phyloP scores from a whole-genome alignment of 2,329 filamentous ascomycete genomes.

The Cryphonectria carpinicola region DNA sequence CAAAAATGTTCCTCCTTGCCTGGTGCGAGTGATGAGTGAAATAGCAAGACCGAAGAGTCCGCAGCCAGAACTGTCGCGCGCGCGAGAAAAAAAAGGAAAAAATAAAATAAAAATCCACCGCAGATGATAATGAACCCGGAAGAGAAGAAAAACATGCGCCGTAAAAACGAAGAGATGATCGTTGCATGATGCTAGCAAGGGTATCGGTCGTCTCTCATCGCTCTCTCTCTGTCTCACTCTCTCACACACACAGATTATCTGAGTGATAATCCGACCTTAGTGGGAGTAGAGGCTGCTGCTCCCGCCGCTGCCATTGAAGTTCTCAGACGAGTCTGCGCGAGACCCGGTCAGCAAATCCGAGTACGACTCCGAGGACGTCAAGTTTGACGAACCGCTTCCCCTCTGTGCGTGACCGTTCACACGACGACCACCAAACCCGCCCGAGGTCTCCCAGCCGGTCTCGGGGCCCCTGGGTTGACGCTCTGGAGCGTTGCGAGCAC shows the following conservation, averaged over 20 bases:
- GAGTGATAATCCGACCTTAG: slow-evolving; percentile 15
- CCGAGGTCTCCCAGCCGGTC: slow-evolving; percentile 56
- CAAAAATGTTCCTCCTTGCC: not conserved
- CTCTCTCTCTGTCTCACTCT: slow-evolving; percentile 10
- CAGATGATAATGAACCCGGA: slow-evolving; percentile 19
- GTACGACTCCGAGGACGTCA: slow-evolving; percentile 28
- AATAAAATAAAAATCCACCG: slow-evolving; percentile 12
- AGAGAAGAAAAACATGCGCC: slow-evolving; percentile 26
- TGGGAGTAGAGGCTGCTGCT: slow-evolving; percentile 29
- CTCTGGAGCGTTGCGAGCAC: slow-evolving; percentile 55
- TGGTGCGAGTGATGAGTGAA: slow-evolving; percentile 20
- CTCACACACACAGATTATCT: slow-evolving; percentile 8
- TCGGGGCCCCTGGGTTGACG: slow-evolving; percentile 67
- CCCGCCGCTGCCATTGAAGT: slow-evolving; percentile 27
- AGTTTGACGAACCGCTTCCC: slow-evolving; percentile 54
- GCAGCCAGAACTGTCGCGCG: slow-evolving; percentile 14
- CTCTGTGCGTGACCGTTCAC: slow-evolving; percentile 65
- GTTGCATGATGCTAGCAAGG: slow-evolving; percentile 16
- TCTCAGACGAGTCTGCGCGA: slow-evolving; percentile 30
- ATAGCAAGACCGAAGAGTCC: slow-evolving; percentile 7
- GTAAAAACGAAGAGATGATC: slow-evolving; percentile 20
- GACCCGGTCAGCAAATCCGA: slow-evolving; percentile 29
- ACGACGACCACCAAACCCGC: slow-evolving; percentile 58
- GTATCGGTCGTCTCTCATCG: slow-evolving; percentile 15
- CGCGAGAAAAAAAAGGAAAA: not conserved